Conservation (phyloP, 2,329 filamentous ascomycete genomes). For the Tolypocladium nubicola region DNA sequence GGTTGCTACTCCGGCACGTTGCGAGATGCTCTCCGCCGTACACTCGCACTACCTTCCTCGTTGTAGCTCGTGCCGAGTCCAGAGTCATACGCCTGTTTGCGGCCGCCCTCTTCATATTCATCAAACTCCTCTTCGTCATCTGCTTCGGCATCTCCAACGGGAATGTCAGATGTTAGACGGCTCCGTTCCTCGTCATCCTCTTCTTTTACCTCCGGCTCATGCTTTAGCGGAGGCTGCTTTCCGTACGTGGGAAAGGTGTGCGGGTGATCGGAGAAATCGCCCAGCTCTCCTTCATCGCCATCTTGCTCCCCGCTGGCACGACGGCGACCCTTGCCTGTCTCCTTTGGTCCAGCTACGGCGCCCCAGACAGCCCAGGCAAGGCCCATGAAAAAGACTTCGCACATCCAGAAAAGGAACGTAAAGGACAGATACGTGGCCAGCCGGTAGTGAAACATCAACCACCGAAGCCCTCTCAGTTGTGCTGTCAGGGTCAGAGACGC, state of each 20-base stretch:
- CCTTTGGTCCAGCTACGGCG: conserved; percentile 18
- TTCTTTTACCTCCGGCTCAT: conserved; percentile 25
- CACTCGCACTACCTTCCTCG: conserved; percentile 21
- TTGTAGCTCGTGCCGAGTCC: conserved; percentile 46
- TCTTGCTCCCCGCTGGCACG: conserved; percentile 8
- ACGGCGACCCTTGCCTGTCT: conserved; percentile 5
- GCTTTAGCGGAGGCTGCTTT: conserved; percentile 28
- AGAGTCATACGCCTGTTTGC: conserved; percentile 26
- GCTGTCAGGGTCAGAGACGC: conserved; percentile 61
- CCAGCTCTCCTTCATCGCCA: conserved; percentile 15
- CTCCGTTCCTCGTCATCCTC: conserved; percentile 16
- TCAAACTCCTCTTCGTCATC: conserved; percentile 35
- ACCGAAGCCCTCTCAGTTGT: conserved; percentile 64
- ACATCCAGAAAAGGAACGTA: conserved; percentile 63
- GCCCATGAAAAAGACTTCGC: conserved; percentile 58
- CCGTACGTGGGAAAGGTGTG: conserved; percentile 32
- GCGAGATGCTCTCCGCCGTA: conserved; percentile 21
- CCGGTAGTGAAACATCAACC: conserved; percentile 80
- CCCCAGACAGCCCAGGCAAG: conserved; percentile 51
- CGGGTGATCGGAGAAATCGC: conserved; percentile 28
- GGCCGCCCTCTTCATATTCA: conserved; percentile 20
- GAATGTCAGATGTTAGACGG: conserved; percentile 20
- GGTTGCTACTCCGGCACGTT: conserved; percentile 3
- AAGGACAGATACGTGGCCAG: conserved; percentile 59
- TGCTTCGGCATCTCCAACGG: conserved; percentile 27